A percentile compares a stretch with the other conserved stretches of the same genome.
Conservation (phyloP, 768 basidiomycete genomes). For the Amyloporia xantha region DNA sequence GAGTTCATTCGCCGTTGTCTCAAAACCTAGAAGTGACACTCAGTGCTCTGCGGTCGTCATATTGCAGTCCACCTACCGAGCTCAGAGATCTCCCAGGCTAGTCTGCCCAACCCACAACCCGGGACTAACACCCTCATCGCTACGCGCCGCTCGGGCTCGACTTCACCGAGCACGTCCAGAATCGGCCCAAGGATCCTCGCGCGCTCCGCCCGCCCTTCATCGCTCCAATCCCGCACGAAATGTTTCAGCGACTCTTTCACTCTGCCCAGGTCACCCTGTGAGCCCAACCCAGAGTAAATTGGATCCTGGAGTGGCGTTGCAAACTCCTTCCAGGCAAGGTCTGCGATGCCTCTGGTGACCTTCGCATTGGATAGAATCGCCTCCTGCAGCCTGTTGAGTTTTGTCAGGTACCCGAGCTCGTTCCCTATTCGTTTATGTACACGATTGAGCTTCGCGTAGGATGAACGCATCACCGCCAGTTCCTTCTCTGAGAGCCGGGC, state of each 20-base stretch:
- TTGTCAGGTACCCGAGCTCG: constrained; percentile 47
- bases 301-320: constrained; percentile 10
- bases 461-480: constrained; percentile 32
- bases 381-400: constrained; percentile 38
- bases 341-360: constrained; percentile 37
- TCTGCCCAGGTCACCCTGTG: constrained; percentile 36
- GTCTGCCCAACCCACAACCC: constrained; percentile 55
- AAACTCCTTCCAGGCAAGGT: constrained; percentile 28
- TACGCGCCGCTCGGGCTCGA: constrained; percentile 22
- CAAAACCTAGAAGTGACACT: constrained; percentile 29
- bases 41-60: no score
- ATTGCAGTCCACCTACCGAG: constrained; percentile 46
- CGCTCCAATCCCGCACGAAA: constrained; percentile 66
- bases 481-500: constrained; percentile 35
- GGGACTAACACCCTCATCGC: constrained; percentile 49
- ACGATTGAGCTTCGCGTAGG: constrained; percentile 39
- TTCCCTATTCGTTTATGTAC: constrained; percentile 43
- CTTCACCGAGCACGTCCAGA: constrained; percentile 35
- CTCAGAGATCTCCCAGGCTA: constrained; percentile 63
- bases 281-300: background rate
- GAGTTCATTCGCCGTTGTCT: constrained; percentile 55
- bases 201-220: constrained; percentile 50
- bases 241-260: constrained; percentile 60
- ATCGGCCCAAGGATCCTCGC: constrained; percentile 50
- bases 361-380: constrained; percentile 22